Percentiles rank a stretch among this genome's conserved stretches.
Evolutionary conservation across 768 basidiomycete genomes (phyloP).

Genomic region (Dictyophora rubrovolvata): DNA sequence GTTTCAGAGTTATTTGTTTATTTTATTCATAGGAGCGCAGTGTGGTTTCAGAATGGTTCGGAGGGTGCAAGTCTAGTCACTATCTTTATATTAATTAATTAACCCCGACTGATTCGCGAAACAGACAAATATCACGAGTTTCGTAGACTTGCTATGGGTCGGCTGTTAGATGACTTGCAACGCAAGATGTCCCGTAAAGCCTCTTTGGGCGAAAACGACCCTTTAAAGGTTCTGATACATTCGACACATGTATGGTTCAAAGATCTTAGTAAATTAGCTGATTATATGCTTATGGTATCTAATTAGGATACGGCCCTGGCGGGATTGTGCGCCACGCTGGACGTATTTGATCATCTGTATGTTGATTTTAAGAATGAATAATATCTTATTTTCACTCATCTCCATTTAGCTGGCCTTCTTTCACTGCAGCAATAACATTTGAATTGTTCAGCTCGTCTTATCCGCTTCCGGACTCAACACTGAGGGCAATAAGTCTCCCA

Average conservation of each 20-base stretch:
- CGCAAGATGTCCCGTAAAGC: constrained; percentile 53
- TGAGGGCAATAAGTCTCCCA: background rate
- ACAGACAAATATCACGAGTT: constrained; percentile 68
- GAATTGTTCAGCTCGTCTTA: constrained; percentile 46
- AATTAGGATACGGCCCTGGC: constrained; percentile 58
- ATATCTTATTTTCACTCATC: background rate
- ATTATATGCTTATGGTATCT: constrained; percentile 39
- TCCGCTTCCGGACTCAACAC: background rate
- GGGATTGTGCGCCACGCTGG: constrained; percentile 51
- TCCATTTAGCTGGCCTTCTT: constrained; percentile 57
- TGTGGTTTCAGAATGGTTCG: constrained; percentile 72
- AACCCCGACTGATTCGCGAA: constrained; percentile 7
- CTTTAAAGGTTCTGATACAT: constrained; percentile 50
- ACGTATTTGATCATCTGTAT: constrained; percentile 63
- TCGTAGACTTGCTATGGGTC: constrained; percentile 67
- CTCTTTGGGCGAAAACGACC: constrained; percentile 32
- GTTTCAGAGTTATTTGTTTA: background rate
- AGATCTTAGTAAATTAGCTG: background rate
- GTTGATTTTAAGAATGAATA: constrained; percentile 13
- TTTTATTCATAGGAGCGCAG: constrained; percentile 47
- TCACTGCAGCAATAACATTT: constrained; percentile 64
- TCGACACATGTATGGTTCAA: constrained; percentile 17
- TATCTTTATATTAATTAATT: background rate
- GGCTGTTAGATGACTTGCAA: constrained; percentile 54
- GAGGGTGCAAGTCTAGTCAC: constrained; percentile 28